Evolutionary conservation across 495 filamentous ascomycete species (phyloP), one percentile per base, ranked within the genome.

Genomic region (Aspergillus olivimuriae): DNA sequence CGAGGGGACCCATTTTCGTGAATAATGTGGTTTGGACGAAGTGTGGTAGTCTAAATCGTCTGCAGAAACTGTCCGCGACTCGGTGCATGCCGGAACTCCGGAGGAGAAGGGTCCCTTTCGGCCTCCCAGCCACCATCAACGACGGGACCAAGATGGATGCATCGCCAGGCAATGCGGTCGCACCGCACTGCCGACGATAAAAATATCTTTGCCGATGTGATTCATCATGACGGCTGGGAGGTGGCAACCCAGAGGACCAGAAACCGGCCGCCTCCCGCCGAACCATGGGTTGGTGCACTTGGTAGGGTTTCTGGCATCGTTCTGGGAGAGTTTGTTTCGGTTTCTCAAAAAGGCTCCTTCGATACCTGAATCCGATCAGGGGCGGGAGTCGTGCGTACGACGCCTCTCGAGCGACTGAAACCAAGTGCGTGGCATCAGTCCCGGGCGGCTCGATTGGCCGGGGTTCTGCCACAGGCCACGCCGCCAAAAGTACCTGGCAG

Each of bases 341-440:
- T 51, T 44, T 43, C n/a, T 19, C n/a, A n/a, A n/a, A n/a, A n/a
- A n/a, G n/a, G n/a, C n/a, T n/a, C n/a, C n/a, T n/a, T n/a, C n/a
- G n/a, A n/a, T n/a, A n/a, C n/a, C n/a, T n/a, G n/a, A n/a, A n/a
- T n/a, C n/a, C n/a, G n/a, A n/a, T n/a, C n/a, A n/a, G n/a, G n/a
- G n/a, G n/a, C n/a, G n/a, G n/a, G n/a, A 40, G 21, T 35, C 4
- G 11, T 14, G 15, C 20, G 19, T 22, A 14, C 18, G 17, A 8
- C 28, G 18, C 10, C 26, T 43, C n/a, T 8, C 11, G 15, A 21
- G 17, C 9, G 31, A 39, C 40, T 53, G 46, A 53, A 50, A 47
- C 50, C 41, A 33, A 33, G 49, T 56, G 48, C 49, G 53, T 56
- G 53, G 53, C 48, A 47, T 44, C 46, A 55, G 45, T 18, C 26